phyloP scores from a whole-genome alignment of 345 rosid species.

The Euclidium syriacum region DNA sequence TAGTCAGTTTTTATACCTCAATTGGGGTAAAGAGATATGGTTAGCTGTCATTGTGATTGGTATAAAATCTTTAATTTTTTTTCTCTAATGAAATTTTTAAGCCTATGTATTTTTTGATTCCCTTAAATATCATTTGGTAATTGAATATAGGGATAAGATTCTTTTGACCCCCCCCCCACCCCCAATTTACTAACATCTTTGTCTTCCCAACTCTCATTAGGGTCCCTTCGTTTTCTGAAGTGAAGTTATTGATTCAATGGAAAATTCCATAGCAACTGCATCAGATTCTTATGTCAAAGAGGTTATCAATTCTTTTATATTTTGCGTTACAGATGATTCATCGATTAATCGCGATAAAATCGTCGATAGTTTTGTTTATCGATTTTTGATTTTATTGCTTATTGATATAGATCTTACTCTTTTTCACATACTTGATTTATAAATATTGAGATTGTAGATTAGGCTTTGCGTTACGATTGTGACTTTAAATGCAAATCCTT shows the following conservation, averaged over 20 bases:
- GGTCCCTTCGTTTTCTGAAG: neutral
- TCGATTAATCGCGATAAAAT: no score
- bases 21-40: neutral
- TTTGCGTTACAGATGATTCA: no score
- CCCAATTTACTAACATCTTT: neutral
- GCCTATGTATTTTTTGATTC: neutral
- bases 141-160: neutral
- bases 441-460: neutral
- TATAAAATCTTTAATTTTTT: neutral
- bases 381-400: neutral
- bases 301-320: no score
- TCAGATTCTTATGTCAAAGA: conserved; percentile 37
- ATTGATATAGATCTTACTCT: neutral
- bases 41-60: conserved; percentile 16
- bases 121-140: neutral
- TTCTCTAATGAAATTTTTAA: neutral
- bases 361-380: neutral
- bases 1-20: neutral
- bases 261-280: neutral
- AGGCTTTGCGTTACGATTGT: neutral
- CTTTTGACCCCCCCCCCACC: neutral
- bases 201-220: conserved; percentile 1
- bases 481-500: neutral
- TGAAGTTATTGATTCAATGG: conserved; percentile 9
- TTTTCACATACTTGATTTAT: conserved; percentile 1